A percentile compares a stretch with the other conserved stretches of the same genome.
phyloP scores from a whole-genome alignment of 108 stramenopile species.

The Fistulifera solaris region DNA sequence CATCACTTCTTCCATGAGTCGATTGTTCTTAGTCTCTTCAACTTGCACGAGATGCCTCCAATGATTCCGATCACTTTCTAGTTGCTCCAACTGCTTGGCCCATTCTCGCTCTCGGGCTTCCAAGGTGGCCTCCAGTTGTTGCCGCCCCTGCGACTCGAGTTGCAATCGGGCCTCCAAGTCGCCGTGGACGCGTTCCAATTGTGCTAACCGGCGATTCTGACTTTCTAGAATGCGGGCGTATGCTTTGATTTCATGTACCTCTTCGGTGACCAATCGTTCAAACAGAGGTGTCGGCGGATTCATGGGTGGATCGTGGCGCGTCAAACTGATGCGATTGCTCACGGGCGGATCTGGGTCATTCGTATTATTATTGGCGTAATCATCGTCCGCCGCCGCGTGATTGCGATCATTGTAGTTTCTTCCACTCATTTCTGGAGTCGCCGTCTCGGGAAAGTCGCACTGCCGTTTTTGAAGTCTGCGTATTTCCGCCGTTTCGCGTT shows the following conservation, averaged over 20 bases:
- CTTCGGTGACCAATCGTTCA: conserved; percentile 48
- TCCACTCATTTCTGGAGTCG: too few relatives aligned
- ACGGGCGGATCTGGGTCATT: too few relatives aligned
- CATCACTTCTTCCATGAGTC: conserved; percentile 30
- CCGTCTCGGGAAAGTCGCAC: too few relatives aligned
- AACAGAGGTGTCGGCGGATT: conserved; percentile 49
- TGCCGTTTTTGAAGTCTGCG: too few relatives aligned
- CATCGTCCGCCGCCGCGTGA: too few relatives aligned
- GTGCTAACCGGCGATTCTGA: conserved; percentile 29
- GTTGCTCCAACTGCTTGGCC: conserved; percentile 22
- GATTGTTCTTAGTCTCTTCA: conserved; percentile 38
- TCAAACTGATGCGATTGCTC: too few relatives aligned
- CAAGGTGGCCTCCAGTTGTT: conserved; percentile 38
- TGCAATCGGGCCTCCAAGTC: conserved; percentile 48
- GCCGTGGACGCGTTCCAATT: conserved; percentile 32
- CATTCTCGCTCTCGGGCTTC: conserved; percentile 45
- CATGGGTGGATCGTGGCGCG: background rate
- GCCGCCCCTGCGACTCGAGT: conserved; percentile 17
- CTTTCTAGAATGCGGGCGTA: conserved; percentile 47
- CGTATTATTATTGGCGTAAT: too few relatives aligned
- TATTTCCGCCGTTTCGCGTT: too few relatives aligned
- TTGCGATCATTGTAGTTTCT: too few relatives aligned
- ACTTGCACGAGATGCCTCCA: conserved; percentile 30
- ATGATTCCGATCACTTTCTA: conserved; percentile 36
- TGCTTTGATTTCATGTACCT: conserved; percentile 45